Conservation (phyloP, 208 protist species). For the Crithidia expoeki region DNA sequence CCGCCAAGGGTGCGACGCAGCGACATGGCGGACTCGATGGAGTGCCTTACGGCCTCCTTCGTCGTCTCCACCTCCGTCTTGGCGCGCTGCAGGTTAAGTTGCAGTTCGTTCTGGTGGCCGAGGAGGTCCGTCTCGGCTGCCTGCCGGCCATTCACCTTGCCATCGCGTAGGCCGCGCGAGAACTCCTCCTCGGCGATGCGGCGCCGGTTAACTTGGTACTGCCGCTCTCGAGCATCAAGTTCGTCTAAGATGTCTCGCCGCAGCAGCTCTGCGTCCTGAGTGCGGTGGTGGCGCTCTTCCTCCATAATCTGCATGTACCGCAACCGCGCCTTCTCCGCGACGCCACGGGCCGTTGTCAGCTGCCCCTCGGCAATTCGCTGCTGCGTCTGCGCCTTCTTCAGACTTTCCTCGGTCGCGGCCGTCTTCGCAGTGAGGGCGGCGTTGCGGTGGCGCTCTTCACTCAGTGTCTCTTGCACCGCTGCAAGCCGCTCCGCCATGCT, state of each 20-base stretch:
- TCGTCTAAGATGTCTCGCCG: conserved; percentile 69
- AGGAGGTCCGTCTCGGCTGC: conserved; percentile 45
- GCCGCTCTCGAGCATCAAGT: conserved; percentile 54
- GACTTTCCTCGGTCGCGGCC: conserved; percentile 38
- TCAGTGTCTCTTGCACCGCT: conserved; percentile 42
- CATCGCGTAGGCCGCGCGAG: conserved; percentile 52
- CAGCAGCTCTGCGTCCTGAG: conserved; percentile 59
- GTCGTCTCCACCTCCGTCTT: conserved; percentile 48
- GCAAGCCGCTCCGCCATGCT: conserved; percentile 41
- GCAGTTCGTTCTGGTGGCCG: conserved; percentile 59
- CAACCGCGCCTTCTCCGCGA: conserved; percentile 59
- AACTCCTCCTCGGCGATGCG: conserved; percentile 67
- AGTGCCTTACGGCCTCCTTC: conserved; percentile 61
- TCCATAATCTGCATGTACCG: conserved; percentile 71
- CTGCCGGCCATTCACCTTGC: conserved; percentile 47
- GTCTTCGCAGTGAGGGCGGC: conserved; percentile 43
- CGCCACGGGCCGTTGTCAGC: conserved; percentile 45
- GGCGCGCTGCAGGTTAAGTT: conserved; percentile 58
- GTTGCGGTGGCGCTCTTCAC: conserved; percentile 56
- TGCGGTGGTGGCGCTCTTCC: conserved; percentile 64
- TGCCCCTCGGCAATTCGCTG: conserved; percentile 37
- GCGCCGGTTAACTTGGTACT: conserved; percentile 53
- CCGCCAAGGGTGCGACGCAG: conserved; percentile 37
- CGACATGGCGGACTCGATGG: conserved; percentile 53
- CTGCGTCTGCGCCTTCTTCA: conserved; percentile 45